Evolutionary conservation across 495 filamentous ascomycete genomes (phyloP).

Genomic region (Pyrenopolyporus hunteri): DNA sequence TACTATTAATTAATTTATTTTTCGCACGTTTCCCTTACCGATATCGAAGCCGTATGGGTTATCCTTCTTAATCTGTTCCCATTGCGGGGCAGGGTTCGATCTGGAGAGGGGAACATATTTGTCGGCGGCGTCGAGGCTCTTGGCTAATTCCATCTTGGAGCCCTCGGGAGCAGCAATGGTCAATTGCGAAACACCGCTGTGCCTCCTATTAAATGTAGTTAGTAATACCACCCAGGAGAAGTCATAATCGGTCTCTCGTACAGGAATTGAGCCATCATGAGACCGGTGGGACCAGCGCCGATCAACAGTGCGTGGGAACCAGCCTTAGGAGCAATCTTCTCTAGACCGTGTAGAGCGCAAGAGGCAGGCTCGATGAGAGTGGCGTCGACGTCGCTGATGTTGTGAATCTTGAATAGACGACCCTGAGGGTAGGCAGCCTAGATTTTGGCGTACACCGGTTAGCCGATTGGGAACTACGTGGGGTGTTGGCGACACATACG

Average conservation of each 20-base stretch:
- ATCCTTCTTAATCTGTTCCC: constrained; percentile 64
- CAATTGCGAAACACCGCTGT: constrained; percentile 68
- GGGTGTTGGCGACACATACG: constrained; percentile 51
- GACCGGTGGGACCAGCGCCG: constrained; percentile 71
- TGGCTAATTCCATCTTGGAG: constrained; percentile 73
- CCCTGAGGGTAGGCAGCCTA: constrained; percentile 58
- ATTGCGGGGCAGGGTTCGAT: constrained; percentile 59
- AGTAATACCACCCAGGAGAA: background rate
- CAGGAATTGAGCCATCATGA: constrained; percentile 51
- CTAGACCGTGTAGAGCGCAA: constrained; percentile 72
- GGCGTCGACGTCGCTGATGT: constrained; percentile 72
- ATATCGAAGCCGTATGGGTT: constrained; percentile 78
- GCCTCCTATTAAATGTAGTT: constrained; percentile 34
- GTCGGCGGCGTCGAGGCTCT: constrained; percentile 69
- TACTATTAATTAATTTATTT: constrained; percentile 16
- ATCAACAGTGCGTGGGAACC: constrained; percentile 71
- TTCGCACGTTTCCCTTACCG: constrained; percentile 44
- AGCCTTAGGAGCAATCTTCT: constrained; percentile 73
- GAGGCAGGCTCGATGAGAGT: constrained; percentile 76
- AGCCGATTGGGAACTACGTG: background rate
- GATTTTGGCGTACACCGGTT: background rate
- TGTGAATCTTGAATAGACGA: constrained; percentile 73
- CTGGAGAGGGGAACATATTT: constrained; percentile 68
- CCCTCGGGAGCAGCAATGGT: constrained; percentile 70
- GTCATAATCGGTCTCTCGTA: constrained; percentile 1